Evolutionary conservation across 2,329 filamentous ascomycete species (phyloP), one percentile per base, ranked within the genome.

Genomic region (Tolypocladium endophyticum): DNA sequence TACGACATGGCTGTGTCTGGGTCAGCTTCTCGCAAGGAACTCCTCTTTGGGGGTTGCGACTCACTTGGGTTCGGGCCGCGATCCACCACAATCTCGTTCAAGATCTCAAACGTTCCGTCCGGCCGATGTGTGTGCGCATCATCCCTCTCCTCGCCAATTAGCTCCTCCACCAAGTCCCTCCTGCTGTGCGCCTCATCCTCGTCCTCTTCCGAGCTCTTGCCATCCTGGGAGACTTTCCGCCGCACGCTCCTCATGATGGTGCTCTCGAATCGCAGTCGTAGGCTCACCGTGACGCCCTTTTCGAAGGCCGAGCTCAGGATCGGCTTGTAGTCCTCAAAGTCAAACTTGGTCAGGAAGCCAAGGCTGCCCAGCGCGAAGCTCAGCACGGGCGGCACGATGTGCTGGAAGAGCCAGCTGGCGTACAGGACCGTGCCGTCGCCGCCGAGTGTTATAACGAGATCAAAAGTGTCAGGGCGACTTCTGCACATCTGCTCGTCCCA

Each of bases 391-490:
- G 94, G 94, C 0, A 97, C 93, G 55, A 97, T 89, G 50, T 90
- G 86, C 76, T 99, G 94, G 72, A 99, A 99, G 1, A 99, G 80
- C 92, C 93, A 97, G 69, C 91, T 96, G 4, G 93, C 90, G 70
- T 96, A 97, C 14, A 99, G 79, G 8, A 99, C 93, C 0, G 94
- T 99, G n/a, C 94, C 94, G 70, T 99, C 94, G 16, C 94, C 94
- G 56, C 92, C 92, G 3, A 96, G 82, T 0, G 93, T 95, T 55
- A 99, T 85, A 57, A 95, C 87, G 69, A 99, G 95, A 73, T 99
- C 94, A 70, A 97, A 97, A 0, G 85, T 88, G 67, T 96, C 91
- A 4, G 93, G 93, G 61, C 87, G 82, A 47, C 85, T 80, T 55
- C 82, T 81, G 66, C 92, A 96, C 69, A 97, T 86, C 59, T 87